phyloP scores from a whole-genome alignment of 2,329 filamentous ascomycete genomes.

The Scleromitrula shiraiana region DNA sequence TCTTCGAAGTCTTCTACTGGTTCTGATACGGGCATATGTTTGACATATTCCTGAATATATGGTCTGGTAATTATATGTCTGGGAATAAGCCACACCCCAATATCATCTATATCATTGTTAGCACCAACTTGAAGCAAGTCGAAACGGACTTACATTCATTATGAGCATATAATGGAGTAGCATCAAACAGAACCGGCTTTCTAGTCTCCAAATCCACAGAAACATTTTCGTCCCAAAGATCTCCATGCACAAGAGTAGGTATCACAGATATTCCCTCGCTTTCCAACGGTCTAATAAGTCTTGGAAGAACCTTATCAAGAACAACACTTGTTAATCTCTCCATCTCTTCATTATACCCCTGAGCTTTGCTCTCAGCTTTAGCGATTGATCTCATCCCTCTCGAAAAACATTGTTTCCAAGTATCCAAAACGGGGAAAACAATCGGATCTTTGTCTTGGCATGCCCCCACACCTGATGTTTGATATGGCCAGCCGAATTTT shows the following conservation, averaged over 20 bases:
- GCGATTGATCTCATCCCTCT: too few relatives aligned
- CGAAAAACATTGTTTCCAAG: too few relatives aligned
- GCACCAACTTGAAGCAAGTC: too few relatives aligned
- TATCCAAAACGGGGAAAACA: too few relatives aligned
- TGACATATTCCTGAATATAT: background rate
- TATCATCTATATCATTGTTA: too few relatives aligned
- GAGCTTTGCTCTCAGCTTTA: background rate
- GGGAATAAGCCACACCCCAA: too few relatives aligned
- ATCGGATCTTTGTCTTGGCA: too few relatives aligned
- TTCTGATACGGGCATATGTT: background rate
- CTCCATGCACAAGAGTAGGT: background rate
- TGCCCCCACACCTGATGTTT: too few relatives aligned
- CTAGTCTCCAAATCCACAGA: background rate
- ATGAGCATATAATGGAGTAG: background rate
- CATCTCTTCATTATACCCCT: slow-evolving; percentile 54
- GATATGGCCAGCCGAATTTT: too few relatives aligned
- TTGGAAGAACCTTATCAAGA: slow-evolving; percentile 33
- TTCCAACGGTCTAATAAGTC: background rate
- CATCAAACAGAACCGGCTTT: background rate
- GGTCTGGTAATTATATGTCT: background rate
- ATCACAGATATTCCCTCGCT: background rate
- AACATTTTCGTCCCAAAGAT: background rate
- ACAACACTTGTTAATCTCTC: slow-evolving; percentile 67
- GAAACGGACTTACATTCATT: background rate
- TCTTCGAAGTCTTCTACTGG: background rate